Evolutionary conservation across 106 monocot genomes (phyloP).

Genomic region (Allium cepa): DNA sequence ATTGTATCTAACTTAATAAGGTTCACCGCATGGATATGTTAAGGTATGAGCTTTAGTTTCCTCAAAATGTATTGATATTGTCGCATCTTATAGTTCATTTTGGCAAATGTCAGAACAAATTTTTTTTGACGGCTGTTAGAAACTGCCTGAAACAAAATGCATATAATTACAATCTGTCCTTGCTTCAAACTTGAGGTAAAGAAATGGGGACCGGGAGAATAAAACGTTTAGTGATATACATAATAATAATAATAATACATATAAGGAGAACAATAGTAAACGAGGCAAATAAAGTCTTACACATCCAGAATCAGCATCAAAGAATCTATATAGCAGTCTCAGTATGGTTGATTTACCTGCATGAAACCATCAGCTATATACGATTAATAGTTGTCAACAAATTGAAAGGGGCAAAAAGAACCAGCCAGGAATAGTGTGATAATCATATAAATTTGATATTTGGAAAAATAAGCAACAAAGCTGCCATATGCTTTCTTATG

Average conservation of each 20-base stretch:
- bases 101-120: too few species aligned
- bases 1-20: too few species aligned
- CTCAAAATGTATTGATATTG: too few species aligned
- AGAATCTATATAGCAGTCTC: conserved; percentile 10
- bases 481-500: neutral
- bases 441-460: neutral
- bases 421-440: neutral
- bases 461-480: neutral
- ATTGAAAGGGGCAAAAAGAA: neutral
- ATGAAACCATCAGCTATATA: neutral
- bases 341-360: conserved; percentile 13
- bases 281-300: conserved; percentile 6
- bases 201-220: neutral
- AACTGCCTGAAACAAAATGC: too few species aligned
- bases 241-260: neutral
- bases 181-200: too few species aligned
- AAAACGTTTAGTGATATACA: neutral
- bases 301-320: conserved; percentile 9
- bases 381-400: neutral
- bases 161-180: too few species aligned
- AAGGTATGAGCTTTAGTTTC: too few species aligned
- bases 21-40: too few species aligned
- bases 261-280: neutral
- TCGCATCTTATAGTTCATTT: too few species aligned
- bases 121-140: too few species aligned